phyloP scores from a whole-genome alignment of 2,329 filamentous ascomycete species.

The Fusarium sp. region DNA sequence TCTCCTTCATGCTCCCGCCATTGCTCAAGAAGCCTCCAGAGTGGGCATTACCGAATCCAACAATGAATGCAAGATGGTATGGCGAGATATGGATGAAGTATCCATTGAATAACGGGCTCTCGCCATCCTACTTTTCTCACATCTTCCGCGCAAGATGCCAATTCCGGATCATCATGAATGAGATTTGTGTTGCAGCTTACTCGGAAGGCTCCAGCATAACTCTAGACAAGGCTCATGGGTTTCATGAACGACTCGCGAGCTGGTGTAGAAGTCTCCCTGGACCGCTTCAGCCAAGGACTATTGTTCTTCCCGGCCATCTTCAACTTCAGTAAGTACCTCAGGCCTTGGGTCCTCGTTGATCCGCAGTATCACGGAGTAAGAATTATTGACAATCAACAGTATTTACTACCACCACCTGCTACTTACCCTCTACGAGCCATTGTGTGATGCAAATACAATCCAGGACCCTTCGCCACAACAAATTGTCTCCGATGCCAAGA shows the following conservation, averaged over 20 bases:
- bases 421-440: conserved; percentile 45
- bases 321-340: conserved; percentile 51
- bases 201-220: conserved; percentile 24
- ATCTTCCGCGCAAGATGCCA: conserved; percentile 18
- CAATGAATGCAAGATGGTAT: conserved; percentile 45
- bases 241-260: conserved; percentile 32
- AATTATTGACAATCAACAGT: conserved; percentile 14
- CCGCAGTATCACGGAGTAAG: no score
- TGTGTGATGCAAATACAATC: conserved; percentile 5
- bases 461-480: conserved; percentile 6
- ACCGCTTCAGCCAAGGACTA: conserved; percentile 44
- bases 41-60: conserved; percentile 47
- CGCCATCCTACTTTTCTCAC: conserved; percentile 43
- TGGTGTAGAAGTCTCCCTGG: conserved; percentile 48
- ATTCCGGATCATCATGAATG: neutral
- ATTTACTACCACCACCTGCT: conserved; percentile 44
- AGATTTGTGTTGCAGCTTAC: conserved; percentile 36
- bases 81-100: conserved; percentile 55
- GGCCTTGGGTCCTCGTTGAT: no score
- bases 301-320: conserved; percentile 51
- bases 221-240: conserved; percentile 33
- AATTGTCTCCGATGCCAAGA: conserved; percentile 40
- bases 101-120: conserved; percentile 40
- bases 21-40: conserved; percentile 47
- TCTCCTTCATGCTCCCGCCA: conserved; percentile 45